Percentiles rank a stretch among this genome's conserved stretches.
Conservation (phyloP, 2,329 filamentous ascomycete species). For the Pseudovirgaria hyperparasitica region DNA sequence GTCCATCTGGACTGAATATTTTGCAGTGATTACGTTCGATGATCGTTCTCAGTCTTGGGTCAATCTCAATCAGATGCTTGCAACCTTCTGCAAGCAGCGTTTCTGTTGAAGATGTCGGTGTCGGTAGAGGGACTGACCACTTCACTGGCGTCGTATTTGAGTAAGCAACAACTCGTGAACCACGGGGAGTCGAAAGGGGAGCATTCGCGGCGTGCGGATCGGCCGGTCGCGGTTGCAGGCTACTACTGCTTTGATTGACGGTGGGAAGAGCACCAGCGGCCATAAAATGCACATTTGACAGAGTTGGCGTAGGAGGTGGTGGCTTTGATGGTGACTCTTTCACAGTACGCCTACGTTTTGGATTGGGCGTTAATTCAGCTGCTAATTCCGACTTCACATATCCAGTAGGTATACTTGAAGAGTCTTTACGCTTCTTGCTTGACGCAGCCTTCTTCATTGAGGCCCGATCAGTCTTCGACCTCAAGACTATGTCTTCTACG, state of each 20-base stretch:
- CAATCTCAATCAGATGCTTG: slow-evolving; percentile 59
- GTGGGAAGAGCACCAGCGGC: slow-evolving; percentile 18
- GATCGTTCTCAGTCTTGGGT: slow-evolving; percentile 57
- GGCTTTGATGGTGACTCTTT: slow-evolving; percentile 9
- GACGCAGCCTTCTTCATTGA: slow-evolving; percentile 6
- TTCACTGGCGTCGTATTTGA: slow-evolving; percentile 2
- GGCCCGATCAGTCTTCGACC: slow-evolving; percentile 7
- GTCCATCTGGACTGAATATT: slow-evolving; percentile 66
- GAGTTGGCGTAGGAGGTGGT: slow-evolving; percentile 30
- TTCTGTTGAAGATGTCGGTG: slow-evolving; percentile 47
- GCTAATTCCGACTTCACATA: slow-evolving; percentile 3
- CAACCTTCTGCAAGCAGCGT: slow-evolving; percentile 65
- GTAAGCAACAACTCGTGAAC: slow-evolving; percentile 47
- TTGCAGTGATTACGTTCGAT: slow-evolving; percentile 65
- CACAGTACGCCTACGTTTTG: neutral
- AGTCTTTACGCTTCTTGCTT: slow-evolving; percentile 15
- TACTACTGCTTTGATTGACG: slow-evolving; percentile 15
- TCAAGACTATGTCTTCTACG: slow-evolving; percentile 15
- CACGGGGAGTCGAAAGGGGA: slow-evolving; percentile 56
- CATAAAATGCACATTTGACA: slow-evolving; percentile 35
- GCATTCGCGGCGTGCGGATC: slow-evolving; percentile 56
- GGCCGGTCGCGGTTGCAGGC: slow-evolving; percentile 38
- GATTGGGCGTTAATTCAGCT: neutral
- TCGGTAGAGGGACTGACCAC: slow-evolving; percentile 9
- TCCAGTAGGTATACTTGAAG: slow-evolving; percentile 1